A percentile compares a stretch with the other conserved stretches of the same genome.
These are phyloP conservation scores for Exophiala calicioides DNA, from an alignment of 2,329 filamentous ascomycete genomes.

Conservation along the genomic window DNA sequence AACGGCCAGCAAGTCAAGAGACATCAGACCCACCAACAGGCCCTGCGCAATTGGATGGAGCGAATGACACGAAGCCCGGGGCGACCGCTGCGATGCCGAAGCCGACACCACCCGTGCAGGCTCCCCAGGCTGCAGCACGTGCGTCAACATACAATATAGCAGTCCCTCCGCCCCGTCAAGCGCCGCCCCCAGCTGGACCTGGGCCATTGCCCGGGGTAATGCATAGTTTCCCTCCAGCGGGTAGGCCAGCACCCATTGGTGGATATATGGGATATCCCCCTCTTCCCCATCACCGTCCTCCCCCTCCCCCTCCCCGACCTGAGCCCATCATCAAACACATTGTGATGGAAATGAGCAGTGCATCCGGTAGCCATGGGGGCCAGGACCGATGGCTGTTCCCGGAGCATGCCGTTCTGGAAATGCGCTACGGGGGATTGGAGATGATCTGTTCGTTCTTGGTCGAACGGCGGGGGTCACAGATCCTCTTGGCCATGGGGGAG, in stretches of 20 bases:
- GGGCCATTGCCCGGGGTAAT: slow-evolving; percentile 19
- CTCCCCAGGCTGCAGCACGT: slow-evolving; percentile 8
- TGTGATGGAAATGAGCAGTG: slow-evolving; percentile 46
- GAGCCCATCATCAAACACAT: slow-evolving; percentile 48
- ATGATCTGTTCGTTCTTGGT: slow-evolving; percentile 52
- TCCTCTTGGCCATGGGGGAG: slow-evolving; percentile 12
- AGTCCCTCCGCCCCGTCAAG: slow-evolving; percentile 12
- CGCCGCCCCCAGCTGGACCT: slow-evolving; percentile 23
- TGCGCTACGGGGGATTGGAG: slow-evolving; percentile 36
- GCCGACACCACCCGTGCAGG: slow-evolving; percentile 13
- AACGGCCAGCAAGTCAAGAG: slow-evolving; percentile 12
- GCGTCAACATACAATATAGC: slow-evolving; percentile 9
- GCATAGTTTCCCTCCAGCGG: slow-evolving; percentile 26
- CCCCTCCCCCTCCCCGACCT: slow-evolving; percentile 38
- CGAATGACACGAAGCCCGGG: slow-evolving; percentile 3
- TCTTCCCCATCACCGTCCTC: slow-evolving; percentile 26
- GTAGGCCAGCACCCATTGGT: slow-evolving; percentile 16
- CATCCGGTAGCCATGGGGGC: slow-evolving; percentile 43
- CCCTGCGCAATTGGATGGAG: neutral
- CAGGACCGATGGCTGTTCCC: slow-evolving; percentile 53
- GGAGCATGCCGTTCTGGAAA: slow-evolving; percentile 50
- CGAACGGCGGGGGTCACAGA: slow-evolving; percentile 39
- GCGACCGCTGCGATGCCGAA: slow-evolving; percentile 7
- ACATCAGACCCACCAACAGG: slow-evolving; percentile 2
- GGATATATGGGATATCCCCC: slow-evolving; percentile 23